Conservation (phyloP, 768 basidiomycete species). For the Suillus weaverae region DNA sequence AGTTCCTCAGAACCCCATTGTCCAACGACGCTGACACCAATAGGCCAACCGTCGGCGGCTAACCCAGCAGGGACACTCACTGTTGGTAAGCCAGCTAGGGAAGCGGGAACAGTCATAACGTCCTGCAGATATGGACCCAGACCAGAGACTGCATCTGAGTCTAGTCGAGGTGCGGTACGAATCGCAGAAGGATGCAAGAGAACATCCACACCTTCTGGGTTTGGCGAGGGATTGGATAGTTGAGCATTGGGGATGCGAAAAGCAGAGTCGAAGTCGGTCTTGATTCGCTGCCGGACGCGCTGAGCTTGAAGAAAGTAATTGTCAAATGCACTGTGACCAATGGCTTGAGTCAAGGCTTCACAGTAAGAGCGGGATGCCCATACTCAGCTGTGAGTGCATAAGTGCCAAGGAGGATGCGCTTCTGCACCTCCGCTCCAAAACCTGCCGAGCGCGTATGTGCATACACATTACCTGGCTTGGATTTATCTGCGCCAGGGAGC, state of each 20-base stretch:
- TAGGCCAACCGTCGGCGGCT: conserved; percentile 68
- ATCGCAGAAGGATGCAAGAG: conserved; percentile 88
- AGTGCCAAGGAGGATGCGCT: conserved; percentile 85
- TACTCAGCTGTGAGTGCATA: conserved; percentile 92
- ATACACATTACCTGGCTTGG: conserved; percentile 57
- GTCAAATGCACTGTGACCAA: conserved; percentile 77
- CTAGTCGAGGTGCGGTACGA: conserved; percentile 71
- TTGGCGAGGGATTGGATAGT: neutral
- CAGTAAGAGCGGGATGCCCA: conserved; percentile 27
- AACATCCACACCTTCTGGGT: conserved; percentile 61
- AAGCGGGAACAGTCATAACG: conserved; percentile 88
- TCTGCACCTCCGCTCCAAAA: conserved; percentile 84
- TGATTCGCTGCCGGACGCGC: conserved; percentile 68
- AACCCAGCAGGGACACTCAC: conserved; percentile 64
- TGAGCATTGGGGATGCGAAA: conserved; percentile 62
- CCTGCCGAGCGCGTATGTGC: conserved; percentile 64
- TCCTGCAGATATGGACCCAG: conserved; percentile 83
- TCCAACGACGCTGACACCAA: conserved; percentile 81
- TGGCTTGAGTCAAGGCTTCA: neutral
- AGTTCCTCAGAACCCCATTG: conserved; percentile 81
- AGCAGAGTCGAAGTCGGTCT: conserved; percentile 68
- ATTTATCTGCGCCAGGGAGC: conserved; percentile 40
- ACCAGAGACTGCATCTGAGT: conserved; percentile 17
- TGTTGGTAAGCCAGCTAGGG: conserved; percentile 85
- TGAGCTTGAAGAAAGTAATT: conserved; percentile 97